Evolutionary conservation across 345 rosid genomes (phyloP), one percentile per base, ranked within the genome.

Genomic region (Sapria himalayana): DNA sequence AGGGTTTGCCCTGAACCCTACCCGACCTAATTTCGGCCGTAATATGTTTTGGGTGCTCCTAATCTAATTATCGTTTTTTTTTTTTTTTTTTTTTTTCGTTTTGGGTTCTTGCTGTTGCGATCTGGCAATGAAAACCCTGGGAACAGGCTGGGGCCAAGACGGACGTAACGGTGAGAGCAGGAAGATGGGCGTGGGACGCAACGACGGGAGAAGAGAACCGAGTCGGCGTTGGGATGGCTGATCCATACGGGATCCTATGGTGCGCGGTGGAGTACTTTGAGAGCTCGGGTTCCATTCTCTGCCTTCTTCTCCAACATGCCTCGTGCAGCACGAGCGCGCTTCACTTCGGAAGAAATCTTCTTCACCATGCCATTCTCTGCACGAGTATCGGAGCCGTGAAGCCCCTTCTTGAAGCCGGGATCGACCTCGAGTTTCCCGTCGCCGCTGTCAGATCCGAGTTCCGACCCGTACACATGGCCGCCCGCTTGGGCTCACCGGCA

Each of bases 161-260:
- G 20, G 70, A 79, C 57, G 49, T 54, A 31, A 54, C 62, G 54
- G 92, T 76, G 36, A 71, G 81, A 52, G 67, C 79, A 5, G 98
- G 98, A 51, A 93, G 86, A 38, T 89, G 98, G 98, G 76, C 93
- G 33, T 82, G 98, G 98, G 98, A 89, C 63, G 48, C 47, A 6
- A 44, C 64, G 40, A 74, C 84, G 11, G 98, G 91, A 15, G 95
- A 89, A 73, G 98, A 89, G 66, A 55, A 74, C 39, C 63, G 86
- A 5, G 93, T 89, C 13, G 98, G 98, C 33, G 98, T 95, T 18
- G 98, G 98, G 69, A 53, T 89, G 36, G 86, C 98, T 14, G 98
- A 89, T 37, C 93, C 98, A 3, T 89, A 82, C 50, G 58, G 65
- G 37, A 64, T 84, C 61, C 64, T 74, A 25, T 82, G 98, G 93